Percentiles rank a stretch among this genome's conserved stretches.
Conservation (phyloP, 495 filamentous ascomycete species). For the Penicillium argentinense region DNA sequence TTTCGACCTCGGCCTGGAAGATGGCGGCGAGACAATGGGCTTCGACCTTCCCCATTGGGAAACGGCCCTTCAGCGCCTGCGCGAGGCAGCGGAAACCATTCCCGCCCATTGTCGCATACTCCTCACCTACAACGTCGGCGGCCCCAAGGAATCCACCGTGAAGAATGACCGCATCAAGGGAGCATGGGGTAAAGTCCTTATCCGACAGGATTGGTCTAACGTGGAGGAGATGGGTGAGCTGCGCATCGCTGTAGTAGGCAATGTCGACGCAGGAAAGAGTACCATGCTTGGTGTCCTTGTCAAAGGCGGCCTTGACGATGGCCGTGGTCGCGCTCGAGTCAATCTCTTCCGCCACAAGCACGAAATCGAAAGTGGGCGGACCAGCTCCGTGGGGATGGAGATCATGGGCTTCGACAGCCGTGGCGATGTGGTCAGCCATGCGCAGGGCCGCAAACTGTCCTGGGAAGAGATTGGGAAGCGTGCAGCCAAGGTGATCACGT, state of each 20-base stretch:
- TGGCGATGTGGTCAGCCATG: conserved; percentile 80
- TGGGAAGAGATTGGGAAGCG: conserved; percentile 99
- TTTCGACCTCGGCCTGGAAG: conserved; percentile 90
- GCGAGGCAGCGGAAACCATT: conserved; percentile 61
- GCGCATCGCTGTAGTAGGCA: conserved; percentile 95
- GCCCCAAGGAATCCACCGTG: conserved; percentile 65
- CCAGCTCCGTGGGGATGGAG: conserved; percentile 96
- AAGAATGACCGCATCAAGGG: conserved; percentile 64
- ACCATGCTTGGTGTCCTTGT: conserved; percentile 96
- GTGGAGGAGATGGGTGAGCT: conserved; percentile 92
- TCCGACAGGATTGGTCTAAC: conserved; percentile 69
- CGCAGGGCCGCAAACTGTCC: conserved; percentile 82
- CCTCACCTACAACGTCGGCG: conserved; percentile 85
- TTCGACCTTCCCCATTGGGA: conserved; percentile 80
- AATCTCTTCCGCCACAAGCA: conserved; percentile 98
- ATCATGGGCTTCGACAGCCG: conserved; percentile 96
- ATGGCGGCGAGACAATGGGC: conserved; percentile 88
- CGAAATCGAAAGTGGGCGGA: conserved; percentile 92
- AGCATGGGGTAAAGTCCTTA: conserved; percentile 77
- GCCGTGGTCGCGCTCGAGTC: conserved; percentile 87
- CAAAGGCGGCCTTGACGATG: conserved; percentile 93
- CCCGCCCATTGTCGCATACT: conserved; percentile 76
- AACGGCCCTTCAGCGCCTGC: conserved; percentile 66
- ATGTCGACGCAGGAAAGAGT: conserved; percentile 96
- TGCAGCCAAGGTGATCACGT: conserved; percentile 92